Percentiles rank a stretch among this genome's conserved stretches.
These are phyloP conservation scores for Pterocarpus santalinus DNA, from an alignment of 306 rosid genomes.

Conservation along the genomic window DNA sequence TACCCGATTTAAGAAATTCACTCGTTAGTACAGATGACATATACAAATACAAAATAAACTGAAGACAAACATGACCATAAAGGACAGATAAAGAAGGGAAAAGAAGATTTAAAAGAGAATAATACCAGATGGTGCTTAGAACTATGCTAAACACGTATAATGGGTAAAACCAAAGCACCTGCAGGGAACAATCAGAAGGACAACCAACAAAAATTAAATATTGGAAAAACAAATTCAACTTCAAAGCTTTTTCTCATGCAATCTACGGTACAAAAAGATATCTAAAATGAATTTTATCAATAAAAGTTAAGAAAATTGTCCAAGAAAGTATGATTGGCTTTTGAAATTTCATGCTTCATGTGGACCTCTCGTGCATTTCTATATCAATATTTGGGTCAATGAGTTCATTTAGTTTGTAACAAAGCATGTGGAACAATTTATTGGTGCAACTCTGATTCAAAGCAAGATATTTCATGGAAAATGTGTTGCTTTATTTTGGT, in stretches of 20 bases:
- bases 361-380: conserved; percentile 18
- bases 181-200: conserved; percentile 46
- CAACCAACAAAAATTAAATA: conserved; percentile 12
- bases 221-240: conserved; percentile 23
- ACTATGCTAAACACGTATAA: conserved; percentile 83
- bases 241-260: neutral
- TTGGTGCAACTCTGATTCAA: conserved; percentile 6
- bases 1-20: conserved; percentile 1
- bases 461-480: neutral
- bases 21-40: conserved; percentile 7
- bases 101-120: conserved; percentile 28
- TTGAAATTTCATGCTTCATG: conserved; percentile 30
- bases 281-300: conserved; percentile 23
- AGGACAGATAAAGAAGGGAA: conserved; percentile 33
- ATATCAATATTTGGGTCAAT: neutral
- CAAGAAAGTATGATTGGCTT: conserved; percentile 2
- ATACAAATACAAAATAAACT: conserved; percentile 24
- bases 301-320: conserved; percentile 18
- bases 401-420: conserved; percentile 4
- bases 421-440: neutral
- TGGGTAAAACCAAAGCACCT: conserved; percentile 92
- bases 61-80: neutral
- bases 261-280: conserved; percentile 32
- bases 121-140: conserved; percentile 85
- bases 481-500: neutral